Percentiles rank a stretch among this genome's conserved stretches.
Evolutionary conservation across 2,329 filamentous ascomycete genomes (phyloP).

Genomic region (Fonsecaea nubica): DNA sequence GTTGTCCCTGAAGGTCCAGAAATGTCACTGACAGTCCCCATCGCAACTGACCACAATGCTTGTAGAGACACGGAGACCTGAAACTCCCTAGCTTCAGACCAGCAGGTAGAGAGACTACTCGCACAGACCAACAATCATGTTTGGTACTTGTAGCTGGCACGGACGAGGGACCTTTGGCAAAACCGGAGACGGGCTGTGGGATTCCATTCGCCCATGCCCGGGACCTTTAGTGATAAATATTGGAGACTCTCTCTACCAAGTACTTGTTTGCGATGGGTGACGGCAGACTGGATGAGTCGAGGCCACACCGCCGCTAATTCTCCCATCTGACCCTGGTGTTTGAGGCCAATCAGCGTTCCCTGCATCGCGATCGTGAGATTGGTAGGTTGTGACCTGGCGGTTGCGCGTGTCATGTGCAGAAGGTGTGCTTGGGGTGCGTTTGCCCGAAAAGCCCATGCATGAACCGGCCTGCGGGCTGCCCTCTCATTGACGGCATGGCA

Average conservation of each 20-base stretch:
- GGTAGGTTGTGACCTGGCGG: background rate
- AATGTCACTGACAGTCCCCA: background rate
- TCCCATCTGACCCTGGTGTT: background rate
- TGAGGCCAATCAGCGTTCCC: background rate
- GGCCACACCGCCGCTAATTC: background rate
- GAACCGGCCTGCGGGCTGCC: background rate
- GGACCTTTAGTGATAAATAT: background rate
- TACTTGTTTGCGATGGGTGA: background rate
- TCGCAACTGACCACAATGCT: background rate
- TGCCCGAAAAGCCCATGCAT: background rate
- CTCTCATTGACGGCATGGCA: background rate
- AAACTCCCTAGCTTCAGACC: background rate
- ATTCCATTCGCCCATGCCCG: background rate
- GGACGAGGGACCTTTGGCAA: background rate
- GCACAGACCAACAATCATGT: background rate
- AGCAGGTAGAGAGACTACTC: background rate
- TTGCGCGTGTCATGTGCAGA: constrained; percentile 1
- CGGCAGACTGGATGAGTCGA: background rate
- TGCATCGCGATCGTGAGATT: background rate
- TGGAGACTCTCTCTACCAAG: background rate
- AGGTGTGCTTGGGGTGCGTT: background rate
- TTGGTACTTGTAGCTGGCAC: background rate
- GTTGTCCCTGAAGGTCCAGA: background rate
- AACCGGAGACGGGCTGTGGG: background rate
- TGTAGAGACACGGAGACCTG: background rate